Base-by-base conservation (phyloP, 2,329 filamentous ascomycete species). In the Colletotrichum sp. region DNA sequence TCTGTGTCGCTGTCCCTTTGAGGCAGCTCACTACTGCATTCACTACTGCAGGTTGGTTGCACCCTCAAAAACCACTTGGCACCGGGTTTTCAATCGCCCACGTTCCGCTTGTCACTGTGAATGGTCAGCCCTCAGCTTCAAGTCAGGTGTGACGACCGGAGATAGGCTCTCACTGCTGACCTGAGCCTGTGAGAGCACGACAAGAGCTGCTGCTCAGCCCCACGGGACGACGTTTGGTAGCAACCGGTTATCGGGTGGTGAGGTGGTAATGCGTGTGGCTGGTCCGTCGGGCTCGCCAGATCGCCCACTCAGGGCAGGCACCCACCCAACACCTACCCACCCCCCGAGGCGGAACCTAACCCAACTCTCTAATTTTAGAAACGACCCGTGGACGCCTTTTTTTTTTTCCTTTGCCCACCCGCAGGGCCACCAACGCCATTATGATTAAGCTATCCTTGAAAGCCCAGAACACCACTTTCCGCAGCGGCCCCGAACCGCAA, bases 331-430 rank as follows among this genome's bases (percentile, higher is more conserved):
- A 13, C 39, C 44, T 12, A 12, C 39, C 44, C 30, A 75, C 68
- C 44, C 28, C 6, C 10, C 34, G 30, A 71, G 26, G 13, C 60
- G 48, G 30, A 34, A 69, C 13, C 16, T 64, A 48, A 71, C 70
- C 64, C 24, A 34, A 68, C 34, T 52, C 39, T 68, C 70, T 73
- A 73, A 75, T 59, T 65, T 75, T 75, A 73, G 69, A 73, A 75
- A n/a, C 30, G n/a, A 32, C 59, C 26, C 30, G 36, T 39, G 36
- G 28, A 28, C 15, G 24, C 63, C 18, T 62, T 57, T 36, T 52
- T 57, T 36, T 52, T 22, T 22, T 24, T 36, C 59, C 59, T 24
- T 18, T 26, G 9, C 39, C 57, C 22, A 30, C 24, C 52, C 63
- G 16, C 55, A 63, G 44, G 44, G 44, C 28, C 64, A n/a, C 65